Percentiles rank a stretch among this genome's conserved stretches.
These are phyloP conservation scores for Cornus controversa DNA, from an alignment of 148 eudicot genomes.

Conservation along the genomic window DNA sequence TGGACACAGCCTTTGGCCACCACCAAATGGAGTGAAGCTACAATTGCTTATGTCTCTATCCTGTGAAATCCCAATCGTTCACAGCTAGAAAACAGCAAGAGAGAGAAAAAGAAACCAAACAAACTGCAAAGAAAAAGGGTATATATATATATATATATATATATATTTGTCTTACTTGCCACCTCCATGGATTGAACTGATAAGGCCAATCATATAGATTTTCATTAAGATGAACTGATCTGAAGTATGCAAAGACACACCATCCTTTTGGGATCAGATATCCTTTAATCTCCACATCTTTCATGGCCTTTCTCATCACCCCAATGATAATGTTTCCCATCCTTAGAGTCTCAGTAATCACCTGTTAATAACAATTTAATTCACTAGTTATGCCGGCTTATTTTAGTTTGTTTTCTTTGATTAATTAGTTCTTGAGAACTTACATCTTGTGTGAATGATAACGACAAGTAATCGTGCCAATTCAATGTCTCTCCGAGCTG, in stretches of 20 bases:
- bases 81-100: neutral
- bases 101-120: neutral
- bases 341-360: slow-evolving; percentile 79
- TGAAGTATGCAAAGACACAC: slow-evolving; percentile 73
- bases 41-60: slow-evolving; percentile 48
- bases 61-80: slow-evolving; percentile 24
- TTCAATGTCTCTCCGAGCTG: slow-evolving; percentile 50
- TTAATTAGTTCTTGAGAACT: slow-evolving; percentile 18
- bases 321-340: slow-evolving; percentile 80
- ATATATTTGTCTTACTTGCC: slow-evolving; percentile 58
- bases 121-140: neutral
- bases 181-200: slow-evolving; percentile 87
- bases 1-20: slow-evolving; percentile 93
- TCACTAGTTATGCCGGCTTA: neutral
- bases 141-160: no score
- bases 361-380: slow-evolving; percentile 34
- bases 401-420: neutral
- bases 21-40: slow-evolving; percentile 94
- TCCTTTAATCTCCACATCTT: slow-evolving; percentile 84
- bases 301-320: slow-evolving; percentile 83
- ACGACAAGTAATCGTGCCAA: slow-evolving; percentile 76
- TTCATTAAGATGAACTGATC: slow-evolving; percentile 82
- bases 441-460: slow-evolving; percentile 79
- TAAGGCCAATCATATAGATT: slow-evolving; percentile 52
- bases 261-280: slow-evolving; percentile 83